Evolutionary conservation across 2,329 filamentous ascomycete genomes (phyloP).

Genomic region (Aspergillus floridensis): DNA sequence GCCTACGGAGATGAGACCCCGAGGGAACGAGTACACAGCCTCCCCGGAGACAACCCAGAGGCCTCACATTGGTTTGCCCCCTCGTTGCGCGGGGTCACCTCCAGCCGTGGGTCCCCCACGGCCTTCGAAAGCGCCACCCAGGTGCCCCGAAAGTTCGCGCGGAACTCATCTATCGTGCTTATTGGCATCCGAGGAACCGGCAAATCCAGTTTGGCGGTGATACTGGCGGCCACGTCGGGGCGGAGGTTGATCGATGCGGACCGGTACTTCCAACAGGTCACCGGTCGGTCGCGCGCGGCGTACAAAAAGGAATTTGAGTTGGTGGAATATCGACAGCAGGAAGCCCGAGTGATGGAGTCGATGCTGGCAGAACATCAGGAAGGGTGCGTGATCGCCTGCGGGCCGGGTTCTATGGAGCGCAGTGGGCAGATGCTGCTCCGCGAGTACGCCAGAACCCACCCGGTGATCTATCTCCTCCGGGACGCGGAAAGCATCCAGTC

Average conservation of each 20-base stretch:
- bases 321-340: conserved; percentile 61
- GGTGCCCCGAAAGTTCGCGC: conserved; percentile 46
- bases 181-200: conserved; percentile 71
- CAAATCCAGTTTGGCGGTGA: conserved; percentile 73
- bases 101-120: conserved; percentile 28
- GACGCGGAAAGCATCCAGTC: conserved; percentile 63
- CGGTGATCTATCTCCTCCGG: conserved; percentile 68
- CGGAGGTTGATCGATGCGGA: conserved; percentile 69
- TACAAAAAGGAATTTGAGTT: conserved; percentile 65
- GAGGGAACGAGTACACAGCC: background rate
- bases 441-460: conserved; percentile 62
- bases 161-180: conserved; percentile 68
- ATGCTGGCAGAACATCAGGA: conserved; percentile 59
- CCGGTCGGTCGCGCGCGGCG: conserved; percentile 59
- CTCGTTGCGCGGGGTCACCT: conserved; percentile 28
- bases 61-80: conserved; percentile 18
- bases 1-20: background rate
- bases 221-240: conserved; percentile 68
- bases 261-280: conserved; percentile 62
- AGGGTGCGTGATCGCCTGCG: conserved; percentile 69
- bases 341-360: conserved; percentile 60
- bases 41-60: conserved; percentile 17
- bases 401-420: conserved; percentile 65
- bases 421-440: conserved; percentile 59
- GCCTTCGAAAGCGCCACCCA: conserved; percentile 26